Base-by-base conservation (phyloP, 129 eudicot species). In the Ambrosia artemisiifolia region DNA sequence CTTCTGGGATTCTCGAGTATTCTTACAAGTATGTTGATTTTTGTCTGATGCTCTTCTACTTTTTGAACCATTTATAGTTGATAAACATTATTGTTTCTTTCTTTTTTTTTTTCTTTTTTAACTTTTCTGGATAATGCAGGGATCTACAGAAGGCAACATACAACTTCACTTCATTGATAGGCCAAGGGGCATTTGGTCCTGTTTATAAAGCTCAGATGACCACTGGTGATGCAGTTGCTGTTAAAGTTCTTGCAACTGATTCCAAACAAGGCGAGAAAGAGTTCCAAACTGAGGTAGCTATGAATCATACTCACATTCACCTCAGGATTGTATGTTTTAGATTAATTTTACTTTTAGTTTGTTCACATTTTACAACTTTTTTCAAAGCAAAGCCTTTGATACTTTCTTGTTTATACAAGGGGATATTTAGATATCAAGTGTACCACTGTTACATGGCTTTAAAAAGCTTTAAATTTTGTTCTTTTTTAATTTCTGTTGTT, bases 181-280 rank as follows among this genome's bases (percentile, higher is more conserved):
- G 98, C 32, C 93, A 90, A 79, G 98, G 98, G 59, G 96, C 98
- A 74, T 94, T 80, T 82, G 98, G 98, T 70, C 93, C 96, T 16
- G 98, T 94, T 48, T 94, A 94, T 67, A 94, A 81, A 86, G 98
- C 98, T 84, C 92, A 94, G 79, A 90, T 94, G 98, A 73, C 80
- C 14, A 83, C 92, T 67, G 98, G 97, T 30, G 97, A 90, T 84
- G 85, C 85, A 20, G 95, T 94, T 84, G 98, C 98, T 59, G 98
- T 94, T 20, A 94, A 94, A 88, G 92, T 90, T 80, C 93, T 94
- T 60, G 98, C 96, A 79, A 94, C 95, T 76, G 90, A 94, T 86
- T 94, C 98, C 50, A 94, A 84, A 77, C 98, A 90, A 84, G 98
- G 98, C 65, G 96, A 87, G 80, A 90, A 80, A 74, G 98, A 94